Evolutionary conservation across 176 grass and related monocot species (phyloP).

Genomic region (Triticum dicoccoides): DNA sequence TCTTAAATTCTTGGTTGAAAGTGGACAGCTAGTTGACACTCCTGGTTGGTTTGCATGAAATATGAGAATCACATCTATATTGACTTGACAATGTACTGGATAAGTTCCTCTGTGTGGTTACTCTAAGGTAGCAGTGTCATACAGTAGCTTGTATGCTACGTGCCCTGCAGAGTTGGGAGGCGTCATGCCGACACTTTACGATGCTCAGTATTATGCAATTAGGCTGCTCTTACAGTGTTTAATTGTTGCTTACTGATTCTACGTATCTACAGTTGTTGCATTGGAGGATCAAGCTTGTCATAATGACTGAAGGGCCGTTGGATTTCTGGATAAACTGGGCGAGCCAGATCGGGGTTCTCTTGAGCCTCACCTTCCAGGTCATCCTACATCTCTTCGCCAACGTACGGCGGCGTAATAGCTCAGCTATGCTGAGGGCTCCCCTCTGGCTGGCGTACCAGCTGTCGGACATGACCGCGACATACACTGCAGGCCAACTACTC

Average conservation of each 20-base stretch:
- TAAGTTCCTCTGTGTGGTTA: neutral
- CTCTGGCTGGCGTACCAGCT: too few relatives aligned
- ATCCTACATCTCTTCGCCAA: neutral
- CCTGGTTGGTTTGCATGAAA: neutral
- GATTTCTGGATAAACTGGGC: neutral
- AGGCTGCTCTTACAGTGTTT: neutral
- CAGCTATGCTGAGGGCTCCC: neutral
- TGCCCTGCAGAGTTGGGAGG: neutral
- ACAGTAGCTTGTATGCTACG: too few relatives aligned
- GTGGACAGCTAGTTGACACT: neutral
- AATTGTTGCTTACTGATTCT: neutral
- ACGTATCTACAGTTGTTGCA: neutral
- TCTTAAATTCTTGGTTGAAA: neutral
- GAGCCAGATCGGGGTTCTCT: neutral
- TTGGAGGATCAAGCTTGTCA: neutral
- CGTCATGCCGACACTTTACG: neutral
- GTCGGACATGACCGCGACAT: too few relatives aligned
- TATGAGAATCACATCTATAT: neutral
- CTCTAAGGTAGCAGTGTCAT: too few relatives aligned
- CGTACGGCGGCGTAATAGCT: neutral
- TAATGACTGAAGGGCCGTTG: neutral
- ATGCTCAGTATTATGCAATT: neutral
- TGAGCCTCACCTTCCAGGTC: neutral
- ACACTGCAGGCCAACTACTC: too few relatives aligned
- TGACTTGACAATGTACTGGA: neutral